A percentile compares a stretch with the other conserved stretches of the same genome.
Evolutionary conservation across 108 stramenopile species (phyloP).

Genomic region (Pseudonitzschia multistriata): DNA sequence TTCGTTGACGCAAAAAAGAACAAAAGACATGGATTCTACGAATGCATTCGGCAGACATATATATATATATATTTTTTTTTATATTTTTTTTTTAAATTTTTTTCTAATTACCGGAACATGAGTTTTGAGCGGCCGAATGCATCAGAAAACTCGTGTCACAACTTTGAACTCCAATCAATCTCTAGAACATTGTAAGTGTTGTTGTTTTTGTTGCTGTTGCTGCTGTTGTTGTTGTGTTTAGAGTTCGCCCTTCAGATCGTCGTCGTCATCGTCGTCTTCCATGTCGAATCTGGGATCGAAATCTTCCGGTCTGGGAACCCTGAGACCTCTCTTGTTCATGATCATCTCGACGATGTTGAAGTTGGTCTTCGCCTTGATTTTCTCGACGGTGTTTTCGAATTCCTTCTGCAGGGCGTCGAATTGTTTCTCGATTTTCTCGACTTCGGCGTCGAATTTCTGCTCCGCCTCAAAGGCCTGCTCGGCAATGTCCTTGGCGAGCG

Average conservation of each 20-base stretch:
- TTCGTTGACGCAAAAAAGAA: too few relatives aligned
- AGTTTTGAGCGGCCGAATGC: too few relatives aligned
- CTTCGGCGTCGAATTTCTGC: constrained; percentile 50
- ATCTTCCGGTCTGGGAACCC: constrained; percentile 15
- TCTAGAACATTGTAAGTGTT: neutral
- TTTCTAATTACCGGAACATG: too few relatives aligned
- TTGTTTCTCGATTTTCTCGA: constrained; percentile 52
- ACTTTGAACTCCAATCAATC: too few relatives aligned
- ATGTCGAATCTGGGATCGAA: neutral
- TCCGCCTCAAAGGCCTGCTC: constrained; percentile 49
- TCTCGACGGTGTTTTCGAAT: constrained; percentile 42
- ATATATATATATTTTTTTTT: too few relatives aligned
- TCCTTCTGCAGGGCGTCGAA: constrained; percentile 43
- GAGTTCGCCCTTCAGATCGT: neutral
- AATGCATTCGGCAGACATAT: too few relatives aligned
- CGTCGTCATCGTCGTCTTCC: constrained; percentile 6
- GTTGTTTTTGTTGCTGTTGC: neutral
- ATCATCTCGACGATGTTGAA: constrained; percentile 41
- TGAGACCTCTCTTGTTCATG: constrained; percentile 6
- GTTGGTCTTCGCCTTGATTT: constrained; percentile 42
- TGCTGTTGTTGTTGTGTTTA: neutral
- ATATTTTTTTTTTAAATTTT: too few relatives aligned
- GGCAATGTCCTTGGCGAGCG: constrained; percentile 21
- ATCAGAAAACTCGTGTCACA: too few relatives aligned
- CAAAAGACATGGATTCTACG: too few relatives aligned